Evolutionary conservation across 169 alveolate genomes (phyloP).

Genomic region (Plasmodium coatneyi): DNA sequence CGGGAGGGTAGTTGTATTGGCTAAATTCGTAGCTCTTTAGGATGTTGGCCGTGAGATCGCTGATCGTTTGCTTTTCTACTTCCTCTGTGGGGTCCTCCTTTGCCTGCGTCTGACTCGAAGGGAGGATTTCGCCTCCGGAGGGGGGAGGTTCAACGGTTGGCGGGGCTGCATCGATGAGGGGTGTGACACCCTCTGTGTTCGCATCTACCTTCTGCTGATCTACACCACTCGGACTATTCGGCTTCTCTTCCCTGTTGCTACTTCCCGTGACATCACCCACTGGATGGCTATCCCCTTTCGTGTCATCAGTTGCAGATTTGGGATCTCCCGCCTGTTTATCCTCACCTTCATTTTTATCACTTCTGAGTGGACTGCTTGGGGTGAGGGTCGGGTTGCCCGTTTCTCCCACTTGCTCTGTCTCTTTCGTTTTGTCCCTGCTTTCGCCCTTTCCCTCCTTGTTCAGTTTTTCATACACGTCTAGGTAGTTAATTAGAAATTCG

Average conservation of each 20-base stretch:
- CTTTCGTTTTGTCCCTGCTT: neutral
- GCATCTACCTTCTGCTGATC: neutral
- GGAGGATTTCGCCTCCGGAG: neutral
- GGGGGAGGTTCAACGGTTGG: neutral
- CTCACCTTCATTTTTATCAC: neutral
- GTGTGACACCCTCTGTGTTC: neutral
- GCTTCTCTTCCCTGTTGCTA: neutral
- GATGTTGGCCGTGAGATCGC: neutral
- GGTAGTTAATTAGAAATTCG: neutral
- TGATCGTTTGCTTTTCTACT: neutral
- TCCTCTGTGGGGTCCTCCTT: neutral
- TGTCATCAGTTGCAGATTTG: neutral
- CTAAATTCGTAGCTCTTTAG: constrained; percentile 25
- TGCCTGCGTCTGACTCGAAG: neutral
- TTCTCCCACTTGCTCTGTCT: neutral
- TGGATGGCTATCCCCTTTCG: neutral
- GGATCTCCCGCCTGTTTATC: neutral
- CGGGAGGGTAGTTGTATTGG: constrained; percentile 6
- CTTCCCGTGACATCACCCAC: neutral
- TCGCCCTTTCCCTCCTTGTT: neutral
- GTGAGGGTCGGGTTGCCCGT: neutral
- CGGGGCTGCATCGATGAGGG: neutral
- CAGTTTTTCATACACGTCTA: neutral
- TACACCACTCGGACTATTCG: neutral
- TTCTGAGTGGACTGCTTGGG: neutral